Evolutionary conservation across 495 filamentous ascomycete genomes (phyloP).

Genomic region (Xanthoparmelia taractica): DNA sequence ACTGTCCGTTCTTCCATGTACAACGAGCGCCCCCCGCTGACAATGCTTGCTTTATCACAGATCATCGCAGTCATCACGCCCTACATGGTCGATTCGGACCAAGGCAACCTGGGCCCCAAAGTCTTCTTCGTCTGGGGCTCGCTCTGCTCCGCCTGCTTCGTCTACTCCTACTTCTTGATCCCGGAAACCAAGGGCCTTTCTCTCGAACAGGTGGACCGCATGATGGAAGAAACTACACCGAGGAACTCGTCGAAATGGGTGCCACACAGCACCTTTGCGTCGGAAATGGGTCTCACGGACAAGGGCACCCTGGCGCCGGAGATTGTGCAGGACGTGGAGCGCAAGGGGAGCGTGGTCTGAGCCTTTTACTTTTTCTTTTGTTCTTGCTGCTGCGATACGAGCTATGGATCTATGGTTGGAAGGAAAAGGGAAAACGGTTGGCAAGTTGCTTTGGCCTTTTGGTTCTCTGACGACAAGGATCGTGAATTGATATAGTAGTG

Average conservation of each 20-base stretch:
- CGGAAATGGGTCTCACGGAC: slow-evolving; percentile 50
- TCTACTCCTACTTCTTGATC: slow-evolving; percentile 67
- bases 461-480: too few relatives aligned
- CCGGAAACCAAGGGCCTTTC: slow-evolving; percentile 76
- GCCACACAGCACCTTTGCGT: slow-evolving; percentile 61
- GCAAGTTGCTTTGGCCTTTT: too few relatives aligned
- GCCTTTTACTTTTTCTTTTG: too few relatives aligned
- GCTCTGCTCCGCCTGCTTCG: slow-evolving; percentile 52
- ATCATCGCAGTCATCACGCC: slow-evolving; percentile 62
- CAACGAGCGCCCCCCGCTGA: neutral
- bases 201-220: slow-evolving; percentile 77
- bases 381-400: too few relatives aligned
- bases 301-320: slow-evolving; percentile 32
- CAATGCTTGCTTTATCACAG: slow-evolving; percentile 11
- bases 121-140: slow-evolving; percentile 77
- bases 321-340: slow-evolving; percentile 30
- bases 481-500: too few relatives aligned
- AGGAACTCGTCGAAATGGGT: slow-evolving; percentile 62
- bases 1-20: neutral
- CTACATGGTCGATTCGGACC: slow-evolving; percentile 57
- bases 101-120: slow-evolving; percentile 60
- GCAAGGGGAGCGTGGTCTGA: slow-evolving; percentile 26
- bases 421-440: too few relatives aligned
- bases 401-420: too few relatives aligned
- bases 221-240: slow-evolving; percentile 76